phyloP scores from a whole-genome alignment of 2,329 filamentous ascomycete species.

The Aspergillus sp. region DNA sequence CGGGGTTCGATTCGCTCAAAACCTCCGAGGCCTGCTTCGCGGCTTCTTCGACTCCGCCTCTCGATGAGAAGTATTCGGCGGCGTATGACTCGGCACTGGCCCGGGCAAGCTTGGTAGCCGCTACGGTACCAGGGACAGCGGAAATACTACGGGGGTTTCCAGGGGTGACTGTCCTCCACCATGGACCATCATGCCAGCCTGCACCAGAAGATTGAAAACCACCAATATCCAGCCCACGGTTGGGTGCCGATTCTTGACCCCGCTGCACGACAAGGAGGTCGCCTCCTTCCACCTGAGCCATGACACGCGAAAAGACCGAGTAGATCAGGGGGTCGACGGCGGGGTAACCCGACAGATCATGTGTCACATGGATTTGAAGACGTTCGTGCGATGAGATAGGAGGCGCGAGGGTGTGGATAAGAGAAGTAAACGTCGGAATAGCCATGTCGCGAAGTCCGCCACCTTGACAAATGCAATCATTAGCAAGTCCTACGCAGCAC shows the following conservation, averaged over 20 bases:
- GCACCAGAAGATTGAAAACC: conserved; percentile 36
- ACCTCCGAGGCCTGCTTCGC: conserved; percentile 74
- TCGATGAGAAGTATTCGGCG: conserved; percentile 72
- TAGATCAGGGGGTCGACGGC: conserved; percentile 91
- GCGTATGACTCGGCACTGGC: conserved; percentile 87
- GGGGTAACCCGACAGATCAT: conserved; percentile 91
- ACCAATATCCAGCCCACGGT: conserved; percentile 51
- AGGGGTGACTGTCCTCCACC: conserved; percentile 69
- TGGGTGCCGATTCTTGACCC: conserved; percentile 75
- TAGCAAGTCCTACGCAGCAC: neutral
- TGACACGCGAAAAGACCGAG: conserved; percentile 85
- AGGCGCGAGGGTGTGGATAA: conserved; percentile 90
- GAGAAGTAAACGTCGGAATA: conserved; percentile 88
- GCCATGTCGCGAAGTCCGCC: conserved; percentile 82
- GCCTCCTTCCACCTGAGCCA: conserved; percentile 98
- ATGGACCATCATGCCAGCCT: conserved; percentile 87
- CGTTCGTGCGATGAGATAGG: conserved; percentile 96
- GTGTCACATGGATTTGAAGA: conserved; percentile 93
- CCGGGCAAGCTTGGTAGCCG: conserved; percentile 86
- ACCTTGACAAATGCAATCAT: conserved; percentile 49
- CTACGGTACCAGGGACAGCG: conserved; percentile 71
- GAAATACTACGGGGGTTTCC: conserved; percentile 69
- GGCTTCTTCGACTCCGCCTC: conserved; percentile 75
- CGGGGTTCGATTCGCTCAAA: conserved; percentile 78
- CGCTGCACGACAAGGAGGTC: conserved; percentile 92